Percentiles rank a stretch among this genome's conserved stretches.
These are phyloP conservation scores for Cinnamomum chago DNA, from an alignment of 164 flowering plant species.

Conservation along the genomic window DNA sequence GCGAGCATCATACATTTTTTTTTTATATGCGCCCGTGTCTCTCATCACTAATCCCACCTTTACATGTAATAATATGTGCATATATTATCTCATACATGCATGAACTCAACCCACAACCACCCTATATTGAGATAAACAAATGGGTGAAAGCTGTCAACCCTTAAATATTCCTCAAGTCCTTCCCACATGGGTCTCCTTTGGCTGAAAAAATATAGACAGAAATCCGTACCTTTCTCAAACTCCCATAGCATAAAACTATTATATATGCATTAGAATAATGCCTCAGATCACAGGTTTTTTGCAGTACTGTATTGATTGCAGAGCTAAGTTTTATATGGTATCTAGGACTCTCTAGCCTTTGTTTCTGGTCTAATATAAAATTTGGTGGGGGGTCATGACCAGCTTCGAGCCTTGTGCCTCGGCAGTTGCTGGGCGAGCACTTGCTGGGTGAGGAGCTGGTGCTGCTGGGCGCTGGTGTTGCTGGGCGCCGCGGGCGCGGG, in stretches of 20 bases:
- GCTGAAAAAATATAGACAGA: neutral
- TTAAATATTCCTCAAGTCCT: neutral
- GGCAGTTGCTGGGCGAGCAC: too few relatives aligned
- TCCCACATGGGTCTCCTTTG: slow-evolving; percentile 1
- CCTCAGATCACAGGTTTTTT: neutral
- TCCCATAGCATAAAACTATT: slow-evolving; percentile 1
- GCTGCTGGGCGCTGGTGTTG: too few relatives aligned
- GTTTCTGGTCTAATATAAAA: neutral
- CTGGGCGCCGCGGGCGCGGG: too few relatives aligned
- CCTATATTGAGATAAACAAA: neutral
- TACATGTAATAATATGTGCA: neutral
- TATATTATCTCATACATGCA: neutral
- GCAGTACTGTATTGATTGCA: neutral
- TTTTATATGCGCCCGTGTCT: too few relatives aligned
- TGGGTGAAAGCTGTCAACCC: neutral
- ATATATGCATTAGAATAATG: neutral
- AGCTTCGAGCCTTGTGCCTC: slow-evolving; percentile 1
- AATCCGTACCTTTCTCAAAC: slow-evolving; percentile 1
- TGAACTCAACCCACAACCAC: neutral
- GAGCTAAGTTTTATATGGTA: neutral
- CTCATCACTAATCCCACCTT: neutral
- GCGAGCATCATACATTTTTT: too few relatives aligned
- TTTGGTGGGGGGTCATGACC: neutral
- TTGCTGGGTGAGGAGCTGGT: too few relatives aligned
- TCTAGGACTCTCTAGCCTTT: neutral